Evolutionary conservation across 805 yeast species (phyloP).

Genomic region (Saccharomycopsis javanensis): DNA sequence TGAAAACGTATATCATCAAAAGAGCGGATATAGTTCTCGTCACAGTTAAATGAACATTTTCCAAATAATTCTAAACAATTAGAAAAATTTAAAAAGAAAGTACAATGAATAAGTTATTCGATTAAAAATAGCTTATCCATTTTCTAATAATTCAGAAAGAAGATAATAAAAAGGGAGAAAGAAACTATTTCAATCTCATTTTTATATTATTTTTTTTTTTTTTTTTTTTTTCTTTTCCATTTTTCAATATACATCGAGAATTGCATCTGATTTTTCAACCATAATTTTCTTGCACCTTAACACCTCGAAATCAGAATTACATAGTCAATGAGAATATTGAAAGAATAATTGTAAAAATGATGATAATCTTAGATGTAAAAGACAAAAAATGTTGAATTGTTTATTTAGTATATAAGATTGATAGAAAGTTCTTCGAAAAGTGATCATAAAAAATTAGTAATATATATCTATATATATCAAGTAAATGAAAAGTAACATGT

Average conservation of each 20-base stretch:
- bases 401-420: background rate
- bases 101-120: constrained; percentile 2
- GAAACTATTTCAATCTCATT: background rate
- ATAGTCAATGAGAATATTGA: no score
- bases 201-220: background rate
- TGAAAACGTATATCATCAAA: background rate
- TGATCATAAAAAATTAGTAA: background rate
- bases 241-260: no score
- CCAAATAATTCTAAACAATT: background rate
- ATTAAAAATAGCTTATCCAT: background rate
- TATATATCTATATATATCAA: background rate
- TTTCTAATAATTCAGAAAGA: background rate
- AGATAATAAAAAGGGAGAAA: background rate
- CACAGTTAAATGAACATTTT: constrained; percentile 1
- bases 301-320: background rate
- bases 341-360: no score
- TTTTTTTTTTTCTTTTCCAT: background rate
- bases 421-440: background rate
- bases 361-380: background rate
- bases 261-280: background rate
- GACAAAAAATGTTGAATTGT: background rate
- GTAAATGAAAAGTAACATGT: background rate
- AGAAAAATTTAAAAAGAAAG: background rate
- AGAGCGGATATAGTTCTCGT: background rate
- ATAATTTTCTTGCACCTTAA: background rate